Conservation (phyloP, 495 filamentous ascomycete species). For the Evernia prunastri region DNA sequence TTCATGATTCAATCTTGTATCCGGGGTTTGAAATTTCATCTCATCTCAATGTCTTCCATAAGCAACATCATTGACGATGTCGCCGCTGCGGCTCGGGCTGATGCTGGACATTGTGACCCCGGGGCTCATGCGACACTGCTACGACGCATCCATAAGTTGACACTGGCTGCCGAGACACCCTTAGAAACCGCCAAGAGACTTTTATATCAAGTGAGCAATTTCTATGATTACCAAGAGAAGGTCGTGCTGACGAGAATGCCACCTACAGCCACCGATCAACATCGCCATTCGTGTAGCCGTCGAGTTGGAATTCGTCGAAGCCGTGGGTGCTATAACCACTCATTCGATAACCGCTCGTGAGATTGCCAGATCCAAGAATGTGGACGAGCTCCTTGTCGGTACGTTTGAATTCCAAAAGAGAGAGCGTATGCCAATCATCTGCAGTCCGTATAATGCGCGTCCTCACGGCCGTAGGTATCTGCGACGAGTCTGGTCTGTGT, state of each 20-base stretch:
- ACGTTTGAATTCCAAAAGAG: neutral
- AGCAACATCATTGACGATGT: slow-evolving; percentile 17
- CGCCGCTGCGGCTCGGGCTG: slow-evolving; percentile 21
- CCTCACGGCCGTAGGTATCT: slow-evolving; percentile 26
- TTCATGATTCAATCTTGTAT: neutral
- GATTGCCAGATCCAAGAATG: neutral
- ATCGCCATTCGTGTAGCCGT: slow-evolving; percentile 13
- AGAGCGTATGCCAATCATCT: neutral
- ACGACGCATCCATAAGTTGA: slow-evolving; percentile 25
- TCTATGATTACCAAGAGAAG: no score
- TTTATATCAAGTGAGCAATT: slow-evolving; percentile 27
- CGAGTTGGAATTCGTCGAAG: slow-evolving; percentile 12
- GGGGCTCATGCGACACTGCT: slow-evolving; percentile 27
- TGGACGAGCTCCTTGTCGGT: slow-evolving; percentile 19
- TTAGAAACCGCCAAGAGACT: slow-evolving; percentile 28
- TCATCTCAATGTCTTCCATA: neutral
- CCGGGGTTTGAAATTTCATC: neutral
- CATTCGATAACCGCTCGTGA: slow-evolving; percentile 9
- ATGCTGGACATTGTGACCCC: slow-evolving; percentile 17
- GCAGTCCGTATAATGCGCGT: slow-evolving; percentile 29
- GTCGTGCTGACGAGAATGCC: neutral
- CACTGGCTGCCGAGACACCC: slow-evolving; percentile 28
- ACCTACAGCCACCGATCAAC: slow-evolving; percentile 13
- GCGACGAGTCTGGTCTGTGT: slow-evolving; percentile 26
- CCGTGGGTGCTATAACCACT: slow-evolving; percentile 11